Percentiles rank a stretch among this genome's conserved stretches.
These are phyloP conservation scores for Cordyceps farinosa DNA, from an alignment of 2,329 filamentous ascomycete genomes.

Conservation along the genomic window DNA sequence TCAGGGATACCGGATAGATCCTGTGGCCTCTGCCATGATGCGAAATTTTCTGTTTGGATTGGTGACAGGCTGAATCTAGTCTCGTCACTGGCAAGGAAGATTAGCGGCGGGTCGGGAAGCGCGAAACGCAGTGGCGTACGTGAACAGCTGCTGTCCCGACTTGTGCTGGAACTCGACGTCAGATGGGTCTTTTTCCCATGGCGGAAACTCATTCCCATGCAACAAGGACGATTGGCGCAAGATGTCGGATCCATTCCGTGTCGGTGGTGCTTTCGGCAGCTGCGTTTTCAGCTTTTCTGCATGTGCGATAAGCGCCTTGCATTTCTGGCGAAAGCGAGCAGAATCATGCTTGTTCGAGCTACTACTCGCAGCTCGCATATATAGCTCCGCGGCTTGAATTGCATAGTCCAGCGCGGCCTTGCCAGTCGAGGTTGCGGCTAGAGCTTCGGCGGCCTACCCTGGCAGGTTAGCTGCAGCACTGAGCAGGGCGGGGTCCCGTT, in stretches of 20 bases:
- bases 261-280: conserved; percentile 10
- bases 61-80: conserved; percentile 68
- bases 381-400: conserved; percentile 73
- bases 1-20: conserved; percentile 55
- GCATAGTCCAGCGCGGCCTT: conserved; percentile 67
- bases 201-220: conserved; percentile 79
- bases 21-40: conserved; percentile 74
- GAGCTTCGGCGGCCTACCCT: conserved; percentile 37
- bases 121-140: conserved; percentile 45
- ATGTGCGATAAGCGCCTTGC: conserved; percentile 62
- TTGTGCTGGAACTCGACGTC: conserved; percentile 57
- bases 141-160: conserved; percentile 53
- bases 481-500: background rate
- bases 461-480: background rate
- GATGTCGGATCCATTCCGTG: conserved; percentile 38
- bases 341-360: conserved; percentile 61
- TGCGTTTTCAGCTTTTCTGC: conserved; percentile 71
- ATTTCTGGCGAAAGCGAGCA: conserved; percentile 62
- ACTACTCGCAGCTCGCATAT: conserved; percentile 70
- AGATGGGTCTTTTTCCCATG: conserved; percentile 67
- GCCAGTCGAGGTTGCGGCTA: conserved; percentile 33
- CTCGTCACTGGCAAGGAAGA: conserved; percentile 54
- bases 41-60: conserved; percentile 71
- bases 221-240: conserved; percentile 73
- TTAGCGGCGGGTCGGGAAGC: background rate